Evolutionary conservation across 2,329 filamentous ascomycete species (phyloP), one percentile per base, ranked within the genome.

Genomic region (Aspergillus neoniger): DNA sequence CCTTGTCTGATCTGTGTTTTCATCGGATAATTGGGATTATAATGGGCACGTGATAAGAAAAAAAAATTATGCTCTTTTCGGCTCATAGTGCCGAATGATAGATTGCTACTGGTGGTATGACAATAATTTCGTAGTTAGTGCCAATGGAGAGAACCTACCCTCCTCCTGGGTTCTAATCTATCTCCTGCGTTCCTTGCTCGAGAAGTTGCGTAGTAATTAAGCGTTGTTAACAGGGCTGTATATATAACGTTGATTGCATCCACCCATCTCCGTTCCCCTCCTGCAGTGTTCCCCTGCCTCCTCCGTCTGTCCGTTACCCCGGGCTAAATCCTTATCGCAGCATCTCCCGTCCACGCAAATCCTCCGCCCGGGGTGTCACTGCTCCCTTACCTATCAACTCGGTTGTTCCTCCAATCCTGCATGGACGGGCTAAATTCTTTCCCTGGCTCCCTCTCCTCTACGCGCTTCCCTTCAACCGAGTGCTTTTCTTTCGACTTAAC

Each of bases 341-440:
- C 21, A 36, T 30, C 32, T 8, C 56, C n/a, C 49, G 19, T 23
- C 38, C 49, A 19, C 56, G 39, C 39, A 47, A 21, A 47, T 19
- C 21, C 30, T 36, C 39, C 55, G 30, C 23, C 55, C 39, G 41
- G 32, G 30, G 47, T 28, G n/a, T 39, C 57, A 59, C 15, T 44
- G 39, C 17, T 17, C n/a, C 49, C 30, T 25, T 38, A 36, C 49
- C 30, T 17, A 30, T 28, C 44, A 19, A 23, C 19, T 12, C 30
- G 49, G 50, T 28, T 50, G 23, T 30, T 30, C 47, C 23, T 50
- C 47, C 47, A 30, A 50, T 50, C 25, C 47, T 50, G 25, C 47
- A 19, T 19, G 15, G 25, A 17, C 47, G 49, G 57, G 49, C 49
- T 59, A 59, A 59, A 59, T 59, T 32, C 50, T 59, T 59, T 54